Evolutionary conservation across 2,329 filamentous ascomycete species (phyloP), one percentile per base, ranked within the genome.

Genomic region (Penicillium sp.): DNA sequence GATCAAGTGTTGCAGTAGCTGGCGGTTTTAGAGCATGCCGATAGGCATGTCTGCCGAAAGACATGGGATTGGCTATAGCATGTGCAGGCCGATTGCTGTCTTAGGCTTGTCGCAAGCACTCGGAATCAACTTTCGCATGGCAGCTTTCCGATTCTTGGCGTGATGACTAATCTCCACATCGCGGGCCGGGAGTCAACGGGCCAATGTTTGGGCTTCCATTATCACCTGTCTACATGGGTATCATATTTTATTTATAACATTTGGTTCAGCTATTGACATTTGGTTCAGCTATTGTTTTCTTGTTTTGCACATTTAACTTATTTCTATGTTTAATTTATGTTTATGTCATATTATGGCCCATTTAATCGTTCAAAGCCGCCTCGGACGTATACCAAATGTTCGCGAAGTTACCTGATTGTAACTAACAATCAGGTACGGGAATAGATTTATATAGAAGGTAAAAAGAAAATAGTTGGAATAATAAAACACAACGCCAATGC

Each of bases 41-140:
- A 57, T 69, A 77, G 61, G 72, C 75, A 76, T 74, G 71, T 62
- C 74, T 73, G 65, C 73, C 66, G 55, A 76, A 64, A 72, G 75
- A 76, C 76, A 78, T 78, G 61, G 52, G 63, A 63, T 51, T n/a
- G 57, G 39, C 36, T 54, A 53, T 58, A 47, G 55, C 61, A 63
- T 65, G 57, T 62, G 61, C 57, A 48, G 60, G 66, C 57, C 62
- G 65, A 66, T 67, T 69, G 61, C 39, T 36, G 51, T 44, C 46
- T 59, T 47, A 16, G 41, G 57, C 45, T 31, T 34, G 41, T 55
- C 50, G 48, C 46, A 29, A 55, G 19, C 39, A 29, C 51, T 46
- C 38, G 31, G 25, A 31, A 53, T 48, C 55, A 45, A 58, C 60
- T 60, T 61, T 60, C 52, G 50, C 57, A 53, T 48, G 23, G 55